Conservation (phyloP, 225 moss, liverwort and hornwort species). For the Sphagnum tenellum region DNA sequence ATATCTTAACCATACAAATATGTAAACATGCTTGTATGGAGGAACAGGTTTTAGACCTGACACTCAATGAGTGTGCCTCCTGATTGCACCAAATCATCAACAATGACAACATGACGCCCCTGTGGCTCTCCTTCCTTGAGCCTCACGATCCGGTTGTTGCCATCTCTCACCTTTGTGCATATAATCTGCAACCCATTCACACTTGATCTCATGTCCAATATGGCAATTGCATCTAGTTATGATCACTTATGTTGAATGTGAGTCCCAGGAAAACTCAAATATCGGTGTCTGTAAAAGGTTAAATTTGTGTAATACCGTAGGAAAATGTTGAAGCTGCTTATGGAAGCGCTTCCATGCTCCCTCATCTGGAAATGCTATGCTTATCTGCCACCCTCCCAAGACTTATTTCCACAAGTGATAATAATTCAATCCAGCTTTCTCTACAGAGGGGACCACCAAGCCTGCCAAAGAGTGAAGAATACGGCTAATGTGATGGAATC, state of each 20-base stretch:
- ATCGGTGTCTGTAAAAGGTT: no score
- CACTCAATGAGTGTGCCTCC: slow-evolving; percentile 96
- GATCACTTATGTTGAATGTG: no score
- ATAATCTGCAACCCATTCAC: slow-evolving; percentile 39
- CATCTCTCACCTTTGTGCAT: slow-evolving; percentile 94
- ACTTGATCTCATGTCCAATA: background rate
- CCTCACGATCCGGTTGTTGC: slow-evolving; percentile 78
- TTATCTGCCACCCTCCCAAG: slow-evolving; percentile 36
- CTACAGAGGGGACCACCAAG: no score
- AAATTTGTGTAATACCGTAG: slow-evolving; percentile 35
- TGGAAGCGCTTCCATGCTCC: slow-evolving; percentile 99
- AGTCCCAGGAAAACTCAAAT: no score
- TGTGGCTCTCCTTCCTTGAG: slow-evolving; percentile 90
- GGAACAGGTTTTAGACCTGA: slow-evolving; percentile 41
- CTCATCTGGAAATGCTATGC: slow-evolving; percentile 97
- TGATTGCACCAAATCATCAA: slow-evolving; percentile 98
- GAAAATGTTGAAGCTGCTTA: slow-evolving; percentile 99
- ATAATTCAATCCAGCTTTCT: no score
- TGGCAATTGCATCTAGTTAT: background rate
- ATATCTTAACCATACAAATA: background rate
- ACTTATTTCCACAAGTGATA: no score
- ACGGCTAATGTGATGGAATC: no score
- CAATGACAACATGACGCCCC: slow-evolving; percentile 90
- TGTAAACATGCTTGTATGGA: background rate
- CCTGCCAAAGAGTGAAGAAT: no score